These are phyloP conservation scores for Gentiana straminea DNA, from an alignment of 257 asterid species.

Conservation along the genomic window DNA sequence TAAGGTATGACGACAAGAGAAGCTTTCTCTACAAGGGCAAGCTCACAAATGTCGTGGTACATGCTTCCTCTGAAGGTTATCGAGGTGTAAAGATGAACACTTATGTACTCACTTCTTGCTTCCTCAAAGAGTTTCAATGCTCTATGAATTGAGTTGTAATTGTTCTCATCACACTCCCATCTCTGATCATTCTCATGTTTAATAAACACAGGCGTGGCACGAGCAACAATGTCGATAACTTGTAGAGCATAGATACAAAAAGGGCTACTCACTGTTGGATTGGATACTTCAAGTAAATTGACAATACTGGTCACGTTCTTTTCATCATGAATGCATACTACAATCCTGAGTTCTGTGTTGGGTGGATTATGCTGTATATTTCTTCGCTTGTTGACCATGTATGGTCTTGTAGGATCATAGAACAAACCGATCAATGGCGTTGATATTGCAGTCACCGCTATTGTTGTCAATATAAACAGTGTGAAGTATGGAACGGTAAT, in stretches of 20 bases:
- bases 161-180: conserved; percentile 3
- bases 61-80: conserved; percentile 20
- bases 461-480: conserved; percentile 36
- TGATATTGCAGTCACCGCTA: conserved; percentile 11
- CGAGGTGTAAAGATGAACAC: conserved; percentile 21
- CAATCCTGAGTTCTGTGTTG: conserved; percentile 18
- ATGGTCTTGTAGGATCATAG: conserved; percentile 20
- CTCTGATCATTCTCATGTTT: conserved; percentile 17
- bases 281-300: conserved; percentile 26
- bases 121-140: conserved; percentile 16
- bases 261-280: conserved; percentile 32
- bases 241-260: conserved; percentile 20
- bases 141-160: conserved; percentile 14
- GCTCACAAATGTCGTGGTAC: conserved; percentile 24
- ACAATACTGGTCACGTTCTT: conserved; percentile 19
- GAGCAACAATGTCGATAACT: conserved; percentile 24
- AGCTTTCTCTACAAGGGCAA: conserved; percentile 19
- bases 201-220: conserved; percentile 26
- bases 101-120: conserved; percentile 7
- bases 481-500: conserved; percentile 36
- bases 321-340: conserved; percentile 27
- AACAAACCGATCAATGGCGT: conserved; percentile 16
- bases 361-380: conserved; percentile 18
- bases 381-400: conserved; percentile 12
- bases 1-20: conserved; percentile 23